Conservation (phyloP, 2,329 filamentous ascomycete species). For the Fusarium mexicanum region DNA sequence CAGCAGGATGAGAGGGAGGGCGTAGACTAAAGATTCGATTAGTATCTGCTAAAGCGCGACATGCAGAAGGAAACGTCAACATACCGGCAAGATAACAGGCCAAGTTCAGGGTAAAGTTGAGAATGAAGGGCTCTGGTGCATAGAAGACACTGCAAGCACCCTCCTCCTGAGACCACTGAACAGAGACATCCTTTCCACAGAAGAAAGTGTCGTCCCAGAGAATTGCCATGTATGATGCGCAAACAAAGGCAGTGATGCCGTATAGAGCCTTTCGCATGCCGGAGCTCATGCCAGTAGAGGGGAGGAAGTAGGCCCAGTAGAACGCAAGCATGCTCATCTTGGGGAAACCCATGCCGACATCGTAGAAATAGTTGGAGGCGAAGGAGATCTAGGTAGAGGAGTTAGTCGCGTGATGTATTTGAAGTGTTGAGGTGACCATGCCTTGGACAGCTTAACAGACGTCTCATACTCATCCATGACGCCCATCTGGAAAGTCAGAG, state of each 20-base stretch:
- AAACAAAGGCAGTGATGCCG: conserved; percentile 47
- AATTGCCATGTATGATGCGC: conserved; percentile 44
- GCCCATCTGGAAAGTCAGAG: conserved; percentile 45
- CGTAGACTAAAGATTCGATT: conserved; percentile 39
- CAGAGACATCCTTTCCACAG: conserved; percentile 47
- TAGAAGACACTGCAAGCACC: conserved; percentile 50
- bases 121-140: conserved; percentile 47
- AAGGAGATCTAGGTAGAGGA: conserved; percentile 43
- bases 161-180: conserved; percentile 50
- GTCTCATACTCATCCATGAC: conserved; percentile 45
- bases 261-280: conserved; percentile 45
- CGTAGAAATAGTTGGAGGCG: conserved; percentile 51
- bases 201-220: conserved; percentile 50
- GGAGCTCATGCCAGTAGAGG: conserved; percentile 32
- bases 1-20: conserved; percentile 45
- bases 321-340: conserved; percentile 51
- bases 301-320: conserved; percentile 49
- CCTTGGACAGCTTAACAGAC: conserved; percentile 47
- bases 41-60: background rate
- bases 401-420: background rate
- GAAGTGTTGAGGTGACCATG: background rate
- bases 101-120: conserved; percentile 49
- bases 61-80: background rate
- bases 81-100: conserved; percentile 47
- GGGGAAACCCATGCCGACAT: conserved; percentile 50